Conservation (phyloP, 495 filamentous ascomycete genomes). For the Astrothelium subdiscretum region DNA sequence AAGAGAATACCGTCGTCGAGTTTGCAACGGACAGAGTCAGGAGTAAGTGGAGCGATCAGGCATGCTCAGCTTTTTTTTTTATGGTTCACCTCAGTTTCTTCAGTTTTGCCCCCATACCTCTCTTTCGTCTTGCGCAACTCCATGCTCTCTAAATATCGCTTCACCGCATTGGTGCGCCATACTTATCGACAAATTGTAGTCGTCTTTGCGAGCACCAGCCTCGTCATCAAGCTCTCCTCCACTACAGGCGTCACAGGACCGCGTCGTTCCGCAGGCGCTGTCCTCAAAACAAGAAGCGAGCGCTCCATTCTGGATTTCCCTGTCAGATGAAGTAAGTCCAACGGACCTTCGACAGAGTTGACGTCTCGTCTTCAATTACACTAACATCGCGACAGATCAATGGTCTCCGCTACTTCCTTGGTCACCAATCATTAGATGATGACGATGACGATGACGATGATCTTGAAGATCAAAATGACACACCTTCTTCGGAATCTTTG, state of each 20-base stretch:
- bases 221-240: not conserved
- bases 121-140: too few relatives aligned
- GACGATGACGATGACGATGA: not conserved
- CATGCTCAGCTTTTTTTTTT: not conserved
- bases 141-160: too few relatives aligned
- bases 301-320: not conserved
- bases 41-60: not conserved
- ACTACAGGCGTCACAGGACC: not conserved
- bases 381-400: not conserved
- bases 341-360: not conserved
- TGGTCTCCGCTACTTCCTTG: conserved; percentile 1
- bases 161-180: too few relatives aligned
- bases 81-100: not conserved
- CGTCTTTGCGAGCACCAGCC: not conserved
- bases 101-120: not conserved
- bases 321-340: not conserved
- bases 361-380: not conserved
- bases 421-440: not conserved
- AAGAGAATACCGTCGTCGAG: not conserved
- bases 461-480: not conserved
- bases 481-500: not conserved
- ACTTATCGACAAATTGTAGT: not conserved
- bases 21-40: not conserved
- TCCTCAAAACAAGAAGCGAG: not conserved
- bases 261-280: not conserved